Conservation (phyloP, 2,329 filamentous ascomycete genomes). For the Cryoendolithus antarcticus region DNA sequence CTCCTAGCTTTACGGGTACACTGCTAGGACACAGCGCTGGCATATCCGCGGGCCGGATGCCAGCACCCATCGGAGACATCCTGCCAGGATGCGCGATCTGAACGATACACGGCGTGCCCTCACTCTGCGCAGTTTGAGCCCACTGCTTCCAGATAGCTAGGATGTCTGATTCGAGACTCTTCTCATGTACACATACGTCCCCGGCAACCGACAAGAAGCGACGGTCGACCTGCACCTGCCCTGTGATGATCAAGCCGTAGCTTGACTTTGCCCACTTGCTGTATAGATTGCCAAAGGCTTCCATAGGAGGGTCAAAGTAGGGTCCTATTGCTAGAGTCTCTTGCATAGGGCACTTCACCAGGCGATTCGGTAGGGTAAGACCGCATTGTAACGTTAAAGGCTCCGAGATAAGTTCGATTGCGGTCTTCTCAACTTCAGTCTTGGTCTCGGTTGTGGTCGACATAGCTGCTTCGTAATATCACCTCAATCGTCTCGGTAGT, state of each 20-base stretch:
- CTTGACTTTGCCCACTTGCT: constrained; percentile 36
- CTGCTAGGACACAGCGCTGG: constrained; percentile 26
- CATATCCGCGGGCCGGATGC: constrained; percentile 25
- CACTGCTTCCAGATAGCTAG: constrained; percentile 22
- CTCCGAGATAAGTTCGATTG: constrained; percentile 11
- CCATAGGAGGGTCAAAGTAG: constrained; percentile 30
- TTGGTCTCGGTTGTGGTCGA: no score
- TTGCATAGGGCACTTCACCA: constrained; percentile 37
- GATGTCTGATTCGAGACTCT: constrained; percentile 13
- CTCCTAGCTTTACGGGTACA: constrained; percentile 29
- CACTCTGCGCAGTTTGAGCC: constrained; percentile 24
- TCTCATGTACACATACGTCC: constrained; percentile 18
- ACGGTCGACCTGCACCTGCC: constrained; percentile 34
- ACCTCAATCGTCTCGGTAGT: no score
- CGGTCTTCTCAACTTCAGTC: neutral
- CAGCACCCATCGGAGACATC: constrained; percentile 30
- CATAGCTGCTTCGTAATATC: no score
- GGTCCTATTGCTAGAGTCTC: constrained; percentile 21
- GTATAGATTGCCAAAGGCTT: constrained; percentile 36
- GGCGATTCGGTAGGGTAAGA: constrained; percentile 24
- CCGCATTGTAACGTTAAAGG: constrained; percentile 16
- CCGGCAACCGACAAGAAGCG: constrained; percentile 26
- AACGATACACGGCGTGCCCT: constrained; percentile 31
- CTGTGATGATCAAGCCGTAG: constrained; percentile 33
- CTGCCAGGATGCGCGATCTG: constrained; percentile 35